These are phyloP conservation scores for Lolium rigidum DNA, from an alignment of 176 grass and related monocot genomes.

Conservation along the genomic window DNA sequence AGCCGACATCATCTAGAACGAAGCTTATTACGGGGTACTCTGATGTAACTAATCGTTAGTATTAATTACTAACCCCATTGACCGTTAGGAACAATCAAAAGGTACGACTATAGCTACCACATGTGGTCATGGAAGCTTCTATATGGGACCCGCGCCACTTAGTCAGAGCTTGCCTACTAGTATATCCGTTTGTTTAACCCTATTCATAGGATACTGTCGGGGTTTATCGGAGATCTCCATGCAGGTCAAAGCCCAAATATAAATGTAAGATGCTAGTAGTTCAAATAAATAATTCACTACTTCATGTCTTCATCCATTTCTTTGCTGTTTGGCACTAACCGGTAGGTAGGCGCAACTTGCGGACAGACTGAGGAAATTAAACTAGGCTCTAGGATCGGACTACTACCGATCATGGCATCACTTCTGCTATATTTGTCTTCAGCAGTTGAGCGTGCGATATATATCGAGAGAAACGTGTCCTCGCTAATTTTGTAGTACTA, in stretches of 20 bases:
- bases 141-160: background rate
- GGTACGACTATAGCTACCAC: no score
- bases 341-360: slow-evolving; percentile 29
- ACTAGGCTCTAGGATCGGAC: background rate
- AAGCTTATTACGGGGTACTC: background rate
- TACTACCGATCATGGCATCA: background rate
- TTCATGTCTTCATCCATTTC: no score
- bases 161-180: slow-evolving; percentile 3
- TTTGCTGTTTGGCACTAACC: slow-evolving; percentile 27
- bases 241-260: background rate
- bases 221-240: background rate
- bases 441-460: no score
- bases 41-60: background rate
- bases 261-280: background rate
- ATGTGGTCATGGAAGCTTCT: slow-evolving; percentile 1
- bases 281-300: background rate
- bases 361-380: background rate
- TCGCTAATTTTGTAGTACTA: no score
- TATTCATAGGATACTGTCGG: slow-evolving; percentile 18
- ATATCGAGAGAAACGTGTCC: no score
- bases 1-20: slow-evolving; percentile 50
- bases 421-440: no score
- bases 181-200: slow-evolving; percentile 1
- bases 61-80: background rate
- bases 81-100: background rate